Evolutionary conservation across 1,284 basidiomycete genomes (phyloP).

Genomic region (Veloboletus limbatus): DNA sequence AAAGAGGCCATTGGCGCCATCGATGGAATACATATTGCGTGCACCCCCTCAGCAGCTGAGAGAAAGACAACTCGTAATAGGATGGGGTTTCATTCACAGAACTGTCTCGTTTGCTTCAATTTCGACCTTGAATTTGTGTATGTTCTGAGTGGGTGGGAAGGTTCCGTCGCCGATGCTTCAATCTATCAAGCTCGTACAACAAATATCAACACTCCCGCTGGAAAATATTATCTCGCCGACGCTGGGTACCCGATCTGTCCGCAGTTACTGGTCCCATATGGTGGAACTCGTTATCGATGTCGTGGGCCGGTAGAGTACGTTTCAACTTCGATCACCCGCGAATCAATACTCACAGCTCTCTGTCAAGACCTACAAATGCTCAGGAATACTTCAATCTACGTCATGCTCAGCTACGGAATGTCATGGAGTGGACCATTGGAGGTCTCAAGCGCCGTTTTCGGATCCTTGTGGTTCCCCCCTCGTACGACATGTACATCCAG

Average conservation of each 20-base stretch:
- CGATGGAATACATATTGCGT: constrained; percentile 4
- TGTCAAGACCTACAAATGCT: too few species aligned
- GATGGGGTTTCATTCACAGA: constrained; percentile 3
- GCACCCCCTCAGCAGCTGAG: neutral
- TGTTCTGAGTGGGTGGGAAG: constrained; percentile 4
- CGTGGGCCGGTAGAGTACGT: too few species aligned
- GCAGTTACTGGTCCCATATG: neutral
- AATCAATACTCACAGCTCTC: too few species aligned
- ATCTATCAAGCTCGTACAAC: neutral
- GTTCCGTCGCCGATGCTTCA: neutral
- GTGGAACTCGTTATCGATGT: too few species aligned
- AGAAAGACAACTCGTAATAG: neutral
- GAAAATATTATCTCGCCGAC: constrained; percentile 11
- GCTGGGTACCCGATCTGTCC: neutral
- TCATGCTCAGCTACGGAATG: too few species aligned
- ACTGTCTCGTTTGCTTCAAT: constrained; percentile 1
- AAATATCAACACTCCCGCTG: neutral
- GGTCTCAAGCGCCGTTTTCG: too few species aligned
- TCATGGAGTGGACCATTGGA: too few species aligned
- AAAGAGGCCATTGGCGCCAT: constrained; percentile 6
- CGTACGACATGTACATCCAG: too few species aligned
- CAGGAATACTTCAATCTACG: too few species aligned
- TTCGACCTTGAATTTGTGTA: constrained; percentile 8
- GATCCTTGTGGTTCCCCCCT: too few species aligned
- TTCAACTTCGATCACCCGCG: too few species aligned